Evolutionary conservation across 345 rosid genomes (phyloP), one percentile per base, ranked within the genome.

Genomic region (Eucalyptus microcorys): DNA sequence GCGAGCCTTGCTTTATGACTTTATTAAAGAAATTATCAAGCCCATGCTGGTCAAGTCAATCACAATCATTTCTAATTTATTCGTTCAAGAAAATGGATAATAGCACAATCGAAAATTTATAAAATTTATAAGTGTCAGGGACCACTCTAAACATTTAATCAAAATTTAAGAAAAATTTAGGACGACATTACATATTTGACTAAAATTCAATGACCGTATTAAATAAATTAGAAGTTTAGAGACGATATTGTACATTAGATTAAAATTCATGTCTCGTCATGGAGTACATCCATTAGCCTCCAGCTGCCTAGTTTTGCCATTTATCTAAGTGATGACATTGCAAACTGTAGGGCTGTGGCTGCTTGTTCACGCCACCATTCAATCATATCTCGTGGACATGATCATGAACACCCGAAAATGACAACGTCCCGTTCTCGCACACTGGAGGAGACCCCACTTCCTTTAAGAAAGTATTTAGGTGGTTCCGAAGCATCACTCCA

Each of bases 171-270:
- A 30, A 61, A 61, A 61, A 1, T 30, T 61, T 2, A 14, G 34
- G 0, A 4, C 0, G 3, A 7, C 0, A 30, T 64, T 14, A 27
- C 3, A 11, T 22, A 5, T 21, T 10, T 12, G 4, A 21, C 3
- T 11, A 71, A 37, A 2, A 11, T 7, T 71, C 1, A 19, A 1
- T 0, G 0, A 71, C 0, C 2, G 0, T 0, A 5, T 71, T 34
- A 1, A 68, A 9, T 11, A 9, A 34, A 68, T 68, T 5, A 5
- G 0, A 17, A 37, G 0, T 71, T 19, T 0, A 8, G 0, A 3
- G 1, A 1, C 0, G 1, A 5, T 1, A 37, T 5, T 21, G 0
- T 1, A 76, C 0, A 0, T 76, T 1, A 1, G 0, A 21, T 11
- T 5, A 21, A 40, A 6, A 7, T 76, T 21, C 8, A 5, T 21